Base-by-base conservation (phyloP, 2,329 filamentous ascomycete species). In the Talaromyces sp. region DNA sequence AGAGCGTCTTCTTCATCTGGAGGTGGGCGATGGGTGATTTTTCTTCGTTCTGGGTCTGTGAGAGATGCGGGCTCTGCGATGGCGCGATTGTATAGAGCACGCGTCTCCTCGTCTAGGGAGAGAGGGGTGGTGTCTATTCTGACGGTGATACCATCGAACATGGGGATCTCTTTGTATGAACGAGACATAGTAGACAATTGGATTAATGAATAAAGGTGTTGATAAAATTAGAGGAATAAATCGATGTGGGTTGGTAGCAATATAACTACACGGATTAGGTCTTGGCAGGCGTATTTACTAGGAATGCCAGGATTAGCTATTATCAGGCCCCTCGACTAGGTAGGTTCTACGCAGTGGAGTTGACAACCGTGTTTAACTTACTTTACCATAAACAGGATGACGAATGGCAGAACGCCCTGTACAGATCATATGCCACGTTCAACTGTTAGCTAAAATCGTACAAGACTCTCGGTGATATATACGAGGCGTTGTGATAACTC, bases 21-120 rank as follows among this genome's bases (percentile, higher is more conserved):
- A 38, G 60, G 64, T 8, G 47, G 58, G 38, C 67, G 68, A 53
- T 63, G 47, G 49, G 66, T 65, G 31, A 70, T 65, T 29, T 56
- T 40, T 68, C 62, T 40, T 47, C 66, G 54, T 68, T 69, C 66
- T 61, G 59, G 19, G 60, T 70, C 68, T 25, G 67, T 70, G 54
- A 69, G 67, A 43, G 66, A 70, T 13, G 53, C 8, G n/a, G 61
- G 61, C 13, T 69, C 40, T 58, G 61, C 38, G 10, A 69, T 69
- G 31, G 68, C 66, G 47, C 64, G 67, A 59, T 68, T 67, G 17
- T 68, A 69, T 22, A 69, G 68, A 17, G 64, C 56, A 51, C 66
- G 68, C 15, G 66, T 69, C 40, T 64, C 31, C 64, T 69, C 63
- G 43, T 69, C 66, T 25, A 69, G 62, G 54, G 34, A 38, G 59